These are phyloP conservation scores for Globisporangium paroecandrum DNA, from an alignment of 352 stramenopile species.

Conservation along the genomic window DNA sequence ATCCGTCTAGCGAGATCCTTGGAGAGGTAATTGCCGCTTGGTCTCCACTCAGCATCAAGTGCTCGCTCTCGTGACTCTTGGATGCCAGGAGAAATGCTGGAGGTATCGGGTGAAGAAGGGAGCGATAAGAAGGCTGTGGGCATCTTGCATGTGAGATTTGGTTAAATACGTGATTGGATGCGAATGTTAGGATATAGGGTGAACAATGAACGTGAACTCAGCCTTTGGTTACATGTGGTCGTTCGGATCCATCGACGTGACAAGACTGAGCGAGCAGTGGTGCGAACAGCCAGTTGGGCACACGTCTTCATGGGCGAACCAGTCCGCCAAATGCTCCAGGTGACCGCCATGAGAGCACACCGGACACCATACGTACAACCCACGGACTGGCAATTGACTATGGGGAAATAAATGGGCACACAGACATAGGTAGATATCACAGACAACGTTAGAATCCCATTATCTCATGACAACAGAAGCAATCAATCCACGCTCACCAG, in stretches of 20 bases:
- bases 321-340: conserved; percentile 78
- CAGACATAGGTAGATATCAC: background rate
- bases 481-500: conserved; percentile 46
- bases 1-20: too few relatives aligned
- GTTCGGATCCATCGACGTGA: conserved; percentile 17
- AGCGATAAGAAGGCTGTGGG: background rate
- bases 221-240: conserved; percentile 11
- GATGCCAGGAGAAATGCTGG: background rate
- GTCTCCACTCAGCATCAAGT: too few relatives aligned
- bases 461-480: background rate
- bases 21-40: too few relatives aligned
- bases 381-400: conserved; percentile 82
- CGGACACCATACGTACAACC: conserved; percentile 89
- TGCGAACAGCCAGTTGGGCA: conserved; percentile 81
- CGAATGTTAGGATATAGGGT: background rate
- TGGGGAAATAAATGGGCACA: background rate
- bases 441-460: conserved; percentile 6
- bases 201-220: background rate
- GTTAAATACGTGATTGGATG: background rate
- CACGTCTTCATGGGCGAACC: conserved; percentile 65
- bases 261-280: conserved; percentile 49
- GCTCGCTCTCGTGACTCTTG: background rate
- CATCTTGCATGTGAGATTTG: background rate
- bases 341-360: conserved; percentile 90
- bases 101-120: too few relatives aligned